These are phyloP conservation scores for Tritrichomonas musculus DNA, from an alignment of 208 protist species.

Conservation along the genomic window DNA sequence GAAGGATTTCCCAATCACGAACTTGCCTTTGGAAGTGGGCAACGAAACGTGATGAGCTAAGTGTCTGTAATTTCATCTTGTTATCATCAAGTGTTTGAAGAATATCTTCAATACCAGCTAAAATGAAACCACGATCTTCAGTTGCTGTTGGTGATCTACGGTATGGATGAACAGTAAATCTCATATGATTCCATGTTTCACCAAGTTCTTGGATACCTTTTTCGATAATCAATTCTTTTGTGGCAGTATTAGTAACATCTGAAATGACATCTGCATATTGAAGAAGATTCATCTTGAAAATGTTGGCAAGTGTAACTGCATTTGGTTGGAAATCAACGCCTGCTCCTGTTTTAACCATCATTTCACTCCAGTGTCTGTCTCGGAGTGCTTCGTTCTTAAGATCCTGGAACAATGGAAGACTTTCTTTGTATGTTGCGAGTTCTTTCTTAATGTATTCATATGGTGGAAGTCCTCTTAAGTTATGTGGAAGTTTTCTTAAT, in stretches of 20 bases:
- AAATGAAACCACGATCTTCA: conserved; percentile 66
- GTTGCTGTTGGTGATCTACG: conserved; percentile 6
- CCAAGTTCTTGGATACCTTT: conserved; percentile 78
- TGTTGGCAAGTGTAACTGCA: conserved; percentile 84
- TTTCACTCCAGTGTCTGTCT: conserved; percentile 86
- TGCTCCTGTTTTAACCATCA: conserved; percentile 81
- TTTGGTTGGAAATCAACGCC: conserved; percentile 77
- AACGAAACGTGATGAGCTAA: conserved; percentile 86
- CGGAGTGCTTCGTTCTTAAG: conserved; percentile 87
- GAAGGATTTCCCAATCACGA: conserved; percentile 81
- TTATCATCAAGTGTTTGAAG: conserved; percentile 91
- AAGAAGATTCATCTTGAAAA: conserved; percentile 92
- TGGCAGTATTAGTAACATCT: conserved; percentile 75
- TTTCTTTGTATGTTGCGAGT: conserved; percentile 81
- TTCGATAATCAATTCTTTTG: conserved; percentile 87
- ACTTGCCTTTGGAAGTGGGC: conserved; percentile 86
- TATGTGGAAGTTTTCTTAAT: conserved; percentile 70
- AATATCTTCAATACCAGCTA: conserved; percentile 86
- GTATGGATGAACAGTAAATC: conserved; percentile 35
- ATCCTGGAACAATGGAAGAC: conserved; percentile 82
- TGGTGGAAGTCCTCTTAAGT: conserved; percentile 58
- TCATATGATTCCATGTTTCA: conserved; percentile 73
- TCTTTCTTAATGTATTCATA: conserved; percentile 74
- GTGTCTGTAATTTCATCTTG: conserved; percentile 88
- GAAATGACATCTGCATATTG: conserved; percentile 80